Evolutionary conservation across 805 yeast species (phyloP).

Genomic region (Lipomyces starkeyi): DNA sequence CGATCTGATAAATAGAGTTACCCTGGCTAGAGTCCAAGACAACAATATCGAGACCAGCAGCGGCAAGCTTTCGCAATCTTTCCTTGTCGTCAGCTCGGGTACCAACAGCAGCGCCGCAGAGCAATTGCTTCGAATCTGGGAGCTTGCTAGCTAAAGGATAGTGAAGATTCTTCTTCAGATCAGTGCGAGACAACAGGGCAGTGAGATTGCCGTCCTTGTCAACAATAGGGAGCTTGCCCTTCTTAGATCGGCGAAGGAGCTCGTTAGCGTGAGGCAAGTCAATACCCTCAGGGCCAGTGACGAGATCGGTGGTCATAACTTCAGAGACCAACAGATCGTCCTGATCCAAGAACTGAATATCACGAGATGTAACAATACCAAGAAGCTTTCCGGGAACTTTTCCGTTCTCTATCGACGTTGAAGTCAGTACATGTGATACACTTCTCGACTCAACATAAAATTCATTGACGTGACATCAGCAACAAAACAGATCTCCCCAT

Average conservation of each 20-base stretch:
- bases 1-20: constrained; percentile 91
- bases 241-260: constrained; percentile 87
- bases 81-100: constrained; percentile 87
- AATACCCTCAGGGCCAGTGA: constrained; percentile 84
- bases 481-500: constrained; percentile 34
- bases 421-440: constrained; percentile 40
- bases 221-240: constrained; percentile 96
- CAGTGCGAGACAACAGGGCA: constrained; percentile 91
- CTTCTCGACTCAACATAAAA: neutral
- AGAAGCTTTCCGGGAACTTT: constrained; percentile 84
- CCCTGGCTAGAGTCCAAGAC: constrained; percentile 97
- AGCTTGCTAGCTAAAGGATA: constrained; percentile 96
- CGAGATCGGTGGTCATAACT: constrained; percentile 87
- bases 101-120: constrained; percentile 99
- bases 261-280: constrained; percentile 86
- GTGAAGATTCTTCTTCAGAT: constrained; percentile 91
- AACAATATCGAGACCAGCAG: constrained; percentile 96
- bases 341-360: constrained; percentile 90
- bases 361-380: constrained; percentile 97
- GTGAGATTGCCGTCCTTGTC: constrained; percentile 77
- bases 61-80: constrained; percentile 83
- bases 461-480: neutral
- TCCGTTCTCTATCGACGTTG: constrained; percentile 68
- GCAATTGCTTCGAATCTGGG: constrained; percentile 87
- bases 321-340: constrained; percentile 65